A percentile compares a stretch with the other conserved stretches of the same genome.
Evolutionary conservation across 257 asterid species (phyloP).

Genomic region (Coffea canephora): DNA sequence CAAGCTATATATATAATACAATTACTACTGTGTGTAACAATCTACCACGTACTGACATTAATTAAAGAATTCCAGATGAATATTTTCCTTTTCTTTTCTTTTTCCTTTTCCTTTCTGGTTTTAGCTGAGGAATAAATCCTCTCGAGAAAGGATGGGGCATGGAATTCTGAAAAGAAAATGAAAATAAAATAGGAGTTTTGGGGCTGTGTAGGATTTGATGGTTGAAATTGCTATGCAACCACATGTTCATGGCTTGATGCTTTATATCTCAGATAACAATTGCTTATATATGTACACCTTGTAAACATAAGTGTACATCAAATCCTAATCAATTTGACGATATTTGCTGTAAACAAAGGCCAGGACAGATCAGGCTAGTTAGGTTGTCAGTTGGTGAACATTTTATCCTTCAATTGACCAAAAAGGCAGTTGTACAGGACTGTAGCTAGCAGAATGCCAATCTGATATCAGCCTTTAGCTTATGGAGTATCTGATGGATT

Average conservation of each 20-base stretch:
- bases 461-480: neutral
- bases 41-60: neutral
- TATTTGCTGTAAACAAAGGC: neutral
- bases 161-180: neutral
- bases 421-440: neutral
- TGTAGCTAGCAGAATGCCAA: neutral
- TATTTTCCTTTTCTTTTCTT: no score
- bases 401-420: neutral
- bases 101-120: no score
- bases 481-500: neutral
- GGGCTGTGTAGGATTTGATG: neutral
- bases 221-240: neutral
- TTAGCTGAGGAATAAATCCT: neutral
- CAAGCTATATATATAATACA: neutral
- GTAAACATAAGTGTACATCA: neutral
- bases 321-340: neutral
- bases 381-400: neutral
- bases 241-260: no score
- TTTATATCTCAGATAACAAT: no score
- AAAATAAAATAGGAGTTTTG: neutral
- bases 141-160: neutral
- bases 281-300: no score
- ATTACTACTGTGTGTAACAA: neutral
- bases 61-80: neutral
- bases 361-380: neutral